These are phyloP conservation scores for Lolium perenne DNA, from an alignment of 176 grass and related monocot genomes.

Conservation along the genomic window DNA sequence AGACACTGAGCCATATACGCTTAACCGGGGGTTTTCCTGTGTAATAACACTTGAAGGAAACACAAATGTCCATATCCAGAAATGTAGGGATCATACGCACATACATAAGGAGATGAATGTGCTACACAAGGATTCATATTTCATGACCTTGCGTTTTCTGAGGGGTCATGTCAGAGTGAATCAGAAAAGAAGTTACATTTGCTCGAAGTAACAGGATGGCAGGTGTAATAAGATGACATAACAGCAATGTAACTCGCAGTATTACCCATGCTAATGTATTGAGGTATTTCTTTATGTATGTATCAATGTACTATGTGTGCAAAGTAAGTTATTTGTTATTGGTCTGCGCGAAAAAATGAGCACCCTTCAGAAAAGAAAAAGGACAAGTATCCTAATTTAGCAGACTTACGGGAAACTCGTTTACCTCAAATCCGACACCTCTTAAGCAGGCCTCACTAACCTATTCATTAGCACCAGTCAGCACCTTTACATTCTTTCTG, in stretches of 20 bases:
- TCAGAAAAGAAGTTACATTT: constrained; percentile 50
- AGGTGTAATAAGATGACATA: constrained; percentile 35
- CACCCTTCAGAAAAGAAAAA: constrained; percentile 3
- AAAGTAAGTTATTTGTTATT: constrained; percentile 17
- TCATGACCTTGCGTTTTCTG: constrained; percentile 53
- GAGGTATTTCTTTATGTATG: not conserved
- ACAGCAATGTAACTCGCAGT: constrained; percentile 27
- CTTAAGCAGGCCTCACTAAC: constrained; percentile 1
- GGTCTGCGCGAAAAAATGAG: not conserved
- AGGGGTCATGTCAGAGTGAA: constrained; percentile 50
- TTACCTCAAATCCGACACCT: not conserved
- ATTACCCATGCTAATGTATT: constrained; percentile 36
- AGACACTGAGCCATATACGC: constrained; percentile 77
- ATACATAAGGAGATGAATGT: constrained; percentile 28
- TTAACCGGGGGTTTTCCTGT: constrained; percentile 62
- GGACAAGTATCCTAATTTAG: not conserved
- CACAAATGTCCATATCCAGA: constrained; percentile 31
- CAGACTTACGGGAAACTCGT: not conserved
- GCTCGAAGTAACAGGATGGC: constrained; percentile 41
- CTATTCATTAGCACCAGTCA: constrained; percentile 1
- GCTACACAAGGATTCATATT: constrained; percentile 13
- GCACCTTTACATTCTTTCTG: constrained; percentile 3
- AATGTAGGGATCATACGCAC: constrained; percentile 7
- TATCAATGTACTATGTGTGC: not conserved
- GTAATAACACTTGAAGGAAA: constrained; percentile 44